phyloP scores from a whole-genome alignment of 371 early-diverging fungal genomes.

The Saksenaea vasiformis region DNA sequence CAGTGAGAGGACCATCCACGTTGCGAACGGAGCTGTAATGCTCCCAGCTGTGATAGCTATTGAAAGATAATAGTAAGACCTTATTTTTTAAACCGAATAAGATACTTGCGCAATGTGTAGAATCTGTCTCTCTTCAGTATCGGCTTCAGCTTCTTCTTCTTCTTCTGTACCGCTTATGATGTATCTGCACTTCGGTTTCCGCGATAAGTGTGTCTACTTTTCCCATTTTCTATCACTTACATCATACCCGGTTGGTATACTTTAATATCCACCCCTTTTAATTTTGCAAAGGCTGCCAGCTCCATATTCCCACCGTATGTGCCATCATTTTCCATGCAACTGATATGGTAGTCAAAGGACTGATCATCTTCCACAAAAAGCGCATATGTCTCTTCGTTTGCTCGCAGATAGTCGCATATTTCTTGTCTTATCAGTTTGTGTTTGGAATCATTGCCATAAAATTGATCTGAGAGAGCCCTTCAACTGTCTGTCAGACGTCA shows the following conservation, averaged over 20 bases:
- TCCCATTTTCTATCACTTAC: constrained; percentile 15
- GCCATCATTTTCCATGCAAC: constrained; percentile 72
- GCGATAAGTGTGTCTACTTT: background rate
- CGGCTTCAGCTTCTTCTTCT: constrained; percentile 32
- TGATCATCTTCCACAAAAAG: constrained; percentile 74
- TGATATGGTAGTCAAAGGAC: constrained; percentile 66
- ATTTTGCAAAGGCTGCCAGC: constrained; percentile 78
- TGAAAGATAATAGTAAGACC: background rate
- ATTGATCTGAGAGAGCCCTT: constrained; percentile 78
- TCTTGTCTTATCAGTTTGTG: constrained; percentile 62
- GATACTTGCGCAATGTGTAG: constrained; percentile 75
- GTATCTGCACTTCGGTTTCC: constrained; percentile 41
- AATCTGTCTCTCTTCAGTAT: constrained; percentile 35
- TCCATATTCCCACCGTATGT: constrained; percentile 87
- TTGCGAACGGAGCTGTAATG: constrained; percentile 83
- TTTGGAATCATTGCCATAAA: constrained; percentile 56
- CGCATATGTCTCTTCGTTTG: constrained; percentile 65
- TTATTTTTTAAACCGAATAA: background rate
- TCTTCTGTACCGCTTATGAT: constrained; percentile 61
- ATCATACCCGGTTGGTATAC: constrained; percentile 82
- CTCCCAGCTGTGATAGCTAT: constrained; percentile 81
- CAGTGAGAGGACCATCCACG: constrained; percentile 62
- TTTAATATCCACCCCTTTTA: constrained; percentile 66
- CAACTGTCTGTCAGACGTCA: background rate
- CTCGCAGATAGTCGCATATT: constrained; percentile 66